phyloP scores from a whole-genome alignment of 2,329 filamentous ascomycete species.

The Fusarium sp. region DNA sequence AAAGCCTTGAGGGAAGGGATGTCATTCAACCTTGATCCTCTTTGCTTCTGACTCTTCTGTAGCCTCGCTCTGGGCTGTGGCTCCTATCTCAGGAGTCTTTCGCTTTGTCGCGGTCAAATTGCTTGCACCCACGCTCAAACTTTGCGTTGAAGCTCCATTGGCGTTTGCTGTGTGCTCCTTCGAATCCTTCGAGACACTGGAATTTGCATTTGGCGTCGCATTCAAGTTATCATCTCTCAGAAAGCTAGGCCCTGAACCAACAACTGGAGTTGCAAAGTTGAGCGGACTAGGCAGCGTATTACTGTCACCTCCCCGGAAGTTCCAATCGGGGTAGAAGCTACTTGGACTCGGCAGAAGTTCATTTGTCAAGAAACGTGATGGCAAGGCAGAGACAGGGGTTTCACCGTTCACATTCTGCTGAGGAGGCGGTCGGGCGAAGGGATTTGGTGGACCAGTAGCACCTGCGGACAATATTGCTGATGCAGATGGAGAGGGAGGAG shows the following conservation, averaged over 20 bases:
- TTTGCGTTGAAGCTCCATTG: constrained; percentile 32
- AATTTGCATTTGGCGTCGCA: constrained; percentile 30
- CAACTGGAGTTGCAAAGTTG: constrained; percentile 88
- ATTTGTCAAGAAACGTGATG: constrained; percentile 89
- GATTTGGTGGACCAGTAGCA: constrained; percentile 92
- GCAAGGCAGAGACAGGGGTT: constrained; percentile 91
- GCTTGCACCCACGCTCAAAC: constrained; percentile 39
- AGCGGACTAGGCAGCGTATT: constrained; percentile 93
- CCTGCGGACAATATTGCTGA: constrained; percentile 89
- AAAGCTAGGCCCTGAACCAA: constrained; percentile 72
- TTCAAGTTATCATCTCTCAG: constrained; percentile 65
- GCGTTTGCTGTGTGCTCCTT: constrained; percentile 12
- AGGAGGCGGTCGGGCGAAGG: constrained; percentile 88
- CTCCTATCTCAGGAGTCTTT: constrained; percentile 67
- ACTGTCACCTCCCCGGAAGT: constrained; percentile 76
- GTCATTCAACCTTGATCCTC: constrained; percentile 64
- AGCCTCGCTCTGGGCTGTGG: constrained; percentile 56
- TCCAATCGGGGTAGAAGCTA: constrained; percentile 93
- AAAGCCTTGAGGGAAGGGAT: not conserved
- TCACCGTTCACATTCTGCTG: constrained; percentile 70
- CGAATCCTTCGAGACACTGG: constrained; percentile 15
- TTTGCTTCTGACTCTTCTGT: constrained; percentile 64
- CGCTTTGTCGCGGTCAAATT: constrained; percentile 58
- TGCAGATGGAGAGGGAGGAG: constrained; percentile 91
- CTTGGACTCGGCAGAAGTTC: constrained; percentile 91